Evolutionary conservation across 257 asterid species (phyloP).

Genomic region (Solanum pinnatisectum): DNA sequence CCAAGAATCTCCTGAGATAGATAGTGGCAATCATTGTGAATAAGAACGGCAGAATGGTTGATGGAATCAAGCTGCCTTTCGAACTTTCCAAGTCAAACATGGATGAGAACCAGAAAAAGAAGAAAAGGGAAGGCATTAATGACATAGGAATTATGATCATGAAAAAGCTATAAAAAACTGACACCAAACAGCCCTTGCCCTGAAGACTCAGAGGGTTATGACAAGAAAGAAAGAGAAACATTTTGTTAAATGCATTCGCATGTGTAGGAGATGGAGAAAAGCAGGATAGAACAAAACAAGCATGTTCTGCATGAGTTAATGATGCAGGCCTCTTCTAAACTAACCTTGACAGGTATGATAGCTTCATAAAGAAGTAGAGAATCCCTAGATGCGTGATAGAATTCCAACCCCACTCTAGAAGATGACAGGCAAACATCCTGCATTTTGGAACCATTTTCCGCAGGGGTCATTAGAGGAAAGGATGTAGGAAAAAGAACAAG

Average conservation of each 20-base stretch:
- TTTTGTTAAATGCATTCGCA: background rate
- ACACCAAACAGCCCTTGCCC: background rate
- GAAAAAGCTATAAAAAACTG: background rate
- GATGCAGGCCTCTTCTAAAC: constrained; percentile 16
- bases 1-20: constrained; percentile 92
- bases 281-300: background rate
- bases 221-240: background rate
- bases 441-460: background rate
- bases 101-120: constrained; percentile 3
- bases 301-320: background rate
- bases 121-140: background rate
- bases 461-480: background rate
- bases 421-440: constrained; percentile 87
- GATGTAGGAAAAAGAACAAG: background rate
- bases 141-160: background rate
- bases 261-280: background rate
- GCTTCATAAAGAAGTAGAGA: constrained; percentile 86
- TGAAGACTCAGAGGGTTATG: background rate
- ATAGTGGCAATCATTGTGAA: constrained; percentile 92
- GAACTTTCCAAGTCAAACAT: constrained; percentile 46
- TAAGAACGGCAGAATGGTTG: constrained; percentile 86
- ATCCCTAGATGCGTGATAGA: constrained; percentile 79
- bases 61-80: constrained; percentile 85
- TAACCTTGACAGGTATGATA: constrained; percentile 82
- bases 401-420: constrained; percentile 77